Evolutionary conservation across 257 asterid species (phyloP), one percentile per base, ranked within the genome.

Genomic region (Fraxinus quadrangulata): DNA sequence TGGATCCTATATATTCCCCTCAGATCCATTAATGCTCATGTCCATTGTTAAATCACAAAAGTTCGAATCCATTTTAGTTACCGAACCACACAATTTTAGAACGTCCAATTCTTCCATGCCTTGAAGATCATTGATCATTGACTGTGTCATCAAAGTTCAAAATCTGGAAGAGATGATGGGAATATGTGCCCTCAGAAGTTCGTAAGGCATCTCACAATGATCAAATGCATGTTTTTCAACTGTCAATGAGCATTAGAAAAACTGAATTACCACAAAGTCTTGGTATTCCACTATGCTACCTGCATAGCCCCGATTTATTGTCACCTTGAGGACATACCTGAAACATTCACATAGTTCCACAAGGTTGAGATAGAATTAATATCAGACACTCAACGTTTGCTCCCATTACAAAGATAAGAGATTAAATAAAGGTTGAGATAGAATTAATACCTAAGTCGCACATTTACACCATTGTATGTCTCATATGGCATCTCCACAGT

Each of bases 401-500:
- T 51, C 23, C 24, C 8, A 19, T 51, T 17, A 19, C 70, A 80
- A 70, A 70, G 19, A 65, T 19, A n/a, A 75, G 67, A 75, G 36
- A 51, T 19, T 11, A 19, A 61, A 26, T 26, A 26, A 26, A 26
- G 28, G 28, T 26, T 26, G 28, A 26, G 28, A 26, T 26, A 26
- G 28, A 26, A 26, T 26, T 26, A 26, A 26, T 26, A 93, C 99
- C 99, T 89, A 42, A 95, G 98, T 78, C 99, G 90, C 75, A 93
- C 98, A 78, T 95, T 95, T 26, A 87, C 91, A 84, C 99, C 98
- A 84, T 90, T 95, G 82, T 95, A 95, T 49, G 99, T 89, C 83
- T 95, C 99, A 36, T 93, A 90, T 67, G 99, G 99, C 99, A 95
- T 95, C 87, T 95, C 99, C 82, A 95, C 98, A 24, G 98, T 84